Base-by-base conservation (phyloP, 106 monocot genomes). In the Dendrobium huoshanense region DNA sequence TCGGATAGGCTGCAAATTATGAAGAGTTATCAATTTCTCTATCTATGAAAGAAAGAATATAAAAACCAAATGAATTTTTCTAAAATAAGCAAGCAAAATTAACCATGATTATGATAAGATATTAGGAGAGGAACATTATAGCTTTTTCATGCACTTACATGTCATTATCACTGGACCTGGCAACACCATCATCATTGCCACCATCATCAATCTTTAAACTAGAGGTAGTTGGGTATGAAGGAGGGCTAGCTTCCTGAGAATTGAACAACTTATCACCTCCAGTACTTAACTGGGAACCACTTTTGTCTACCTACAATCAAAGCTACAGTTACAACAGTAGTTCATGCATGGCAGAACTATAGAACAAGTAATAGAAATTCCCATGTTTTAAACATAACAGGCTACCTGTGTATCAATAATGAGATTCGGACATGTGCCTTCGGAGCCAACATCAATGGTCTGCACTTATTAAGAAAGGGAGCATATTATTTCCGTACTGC, bases 301-400 rank as follows among this genome's bases (percentile, higher is more conserved):
- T 40, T 67, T 33, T 77, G 76, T 72, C 41, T 67, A 75, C 85
- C 90, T 93, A 81, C 72, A 65, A 31, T 3, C 67, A 72, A 77
- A 27, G 4, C 6, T 76, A 44, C 41, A 76, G 25, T 48, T 74
- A 76, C 8, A 49, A 49, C 48, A 44, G 0, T 49, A 76, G 49
- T 49, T 47, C 47, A 24, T 19, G 22, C 24, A 49, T 76, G 47
- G 47, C 9, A 45, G 76, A 45, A 76, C 7, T 27, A n/a, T 42
- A 44, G 44, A 74, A 70, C 11, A 70, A 74, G 43, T 74, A 13
- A 76, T 42, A 45, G n/a, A 13, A 75, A 75, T 41, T 76, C 24
- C 41, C 22, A 19, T 25, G 41, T 18, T 74, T 74, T 43, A 44
- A 74, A 74, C 42, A 42, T 74, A 41, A 70, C 4, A 41, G 43